These are phyloP conservation scores for Brassica juncea DNA, from an alignment of 345 rosid genomes.

Conservation along the genomic window DNA sequence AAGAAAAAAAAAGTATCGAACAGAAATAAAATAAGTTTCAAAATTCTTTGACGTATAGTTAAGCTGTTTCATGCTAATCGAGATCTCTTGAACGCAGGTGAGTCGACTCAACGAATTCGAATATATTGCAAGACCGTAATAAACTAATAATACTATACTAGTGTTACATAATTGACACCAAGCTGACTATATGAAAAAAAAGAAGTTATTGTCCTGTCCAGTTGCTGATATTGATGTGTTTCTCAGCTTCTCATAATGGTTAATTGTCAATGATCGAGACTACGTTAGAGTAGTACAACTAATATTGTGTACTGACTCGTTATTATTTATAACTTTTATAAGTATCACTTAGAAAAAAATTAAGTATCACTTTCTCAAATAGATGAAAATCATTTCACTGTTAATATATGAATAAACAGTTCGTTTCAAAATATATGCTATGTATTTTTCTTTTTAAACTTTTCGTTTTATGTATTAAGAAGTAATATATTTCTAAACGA, in stretches of 20 bases:
- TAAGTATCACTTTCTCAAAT: neutral
- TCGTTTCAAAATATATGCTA: neutral
- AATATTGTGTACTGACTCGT: neutral
- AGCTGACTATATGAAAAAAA: neutral
- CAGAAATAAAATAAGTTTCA: neutral
- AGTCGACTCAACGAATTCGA: neutral
- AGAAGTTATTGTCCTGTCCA: neutral
- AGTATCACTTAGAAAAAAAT: neutral
- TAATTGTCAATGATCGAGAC: slow-evolving; percentile 27
- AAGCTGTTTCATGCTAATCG: neutral
- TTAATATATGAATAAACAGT: neutral
- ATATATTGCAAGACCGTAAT: neutral
- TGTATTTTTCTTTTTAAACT: neutral
- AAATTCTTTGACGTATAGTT: neutral
- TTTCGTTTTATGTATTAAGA: neutral
- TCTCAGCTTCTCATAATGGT: neutral
- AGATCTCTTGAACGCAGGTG: slow-evolving; percentile 10
- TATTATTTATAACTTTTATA: neutral
- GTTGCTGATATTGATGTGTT: slow-evolving; percentile 4
- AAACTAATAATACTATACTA: neutral
- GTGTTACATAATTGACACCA: neutral
- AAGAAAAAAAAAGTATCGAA: neutral
- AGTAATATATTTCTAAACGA: neutral
- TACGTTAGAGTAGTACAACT: slow-evolving; percentile 19
- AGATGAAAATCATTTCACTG: neutral